These are phyloP conservation scores for Colletotrichum sp. DNA, from an alignment of 2,329 filamentous ascomycete species.

Conservation along the genomic window DNA sequence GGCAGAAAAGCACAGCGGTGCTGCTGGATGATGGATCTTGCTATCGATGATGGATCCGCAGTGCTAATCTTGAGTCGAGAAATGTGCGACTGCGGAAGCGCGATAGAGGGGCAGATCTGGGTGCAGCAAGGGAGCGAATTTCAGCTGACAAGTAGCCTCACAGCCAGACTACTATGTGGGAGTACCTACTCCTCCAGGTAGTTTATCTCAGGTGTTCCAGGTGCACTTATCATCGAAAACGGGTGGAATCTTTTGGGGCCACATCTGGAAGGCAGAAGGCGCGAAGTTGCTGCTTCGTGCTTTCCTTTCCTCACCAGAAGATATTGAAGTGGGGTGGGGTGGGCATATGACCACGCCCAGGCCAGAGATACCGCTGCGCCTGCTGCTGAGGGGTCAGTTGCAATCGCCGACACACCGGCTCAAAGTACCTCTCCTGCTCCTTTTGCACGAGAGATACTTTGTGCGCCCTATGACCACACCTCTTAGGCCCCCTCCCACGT, in stretches of 20 bases:
- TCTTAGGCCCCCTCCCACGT: slow-evolving; percentile 4
- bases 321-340: not conserved
- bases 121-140: not conserved
- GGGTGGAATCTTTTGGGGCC: not conserved
- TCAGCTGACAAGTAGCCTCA: not conserved
- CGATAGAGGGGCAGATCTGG: not conserved
- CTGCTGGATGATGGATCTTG: not conserved
- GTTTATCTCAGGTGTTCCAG: not conserved
- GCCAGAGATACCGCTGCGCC: not conserved
- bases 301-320: not conserved
- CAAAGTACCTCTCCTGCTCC: not conserved
- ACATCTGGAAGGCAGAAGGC: not conserved
- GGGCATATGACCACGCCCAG: not conserved
- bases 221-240: not conserved
- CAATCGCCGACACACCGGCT: not conserved
- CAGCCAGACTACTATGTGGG: fast-evolving
- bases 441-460: not conserved
- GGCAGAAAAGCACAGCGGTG: not conserved
- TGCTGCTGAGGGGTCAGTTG: not conserved
- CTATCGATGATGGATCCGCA: not conserved
- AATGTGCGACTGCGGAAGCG: not conserved
- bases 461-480: not conserved
- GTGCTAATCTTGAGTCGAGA: not conserved
- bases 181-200: too few species aligned
- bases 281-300: not conserved